Base-by-base conservation (phyloP, 2,329 filamentous ascomycete species). In the Aureobasidium melanogenum region DNA sequence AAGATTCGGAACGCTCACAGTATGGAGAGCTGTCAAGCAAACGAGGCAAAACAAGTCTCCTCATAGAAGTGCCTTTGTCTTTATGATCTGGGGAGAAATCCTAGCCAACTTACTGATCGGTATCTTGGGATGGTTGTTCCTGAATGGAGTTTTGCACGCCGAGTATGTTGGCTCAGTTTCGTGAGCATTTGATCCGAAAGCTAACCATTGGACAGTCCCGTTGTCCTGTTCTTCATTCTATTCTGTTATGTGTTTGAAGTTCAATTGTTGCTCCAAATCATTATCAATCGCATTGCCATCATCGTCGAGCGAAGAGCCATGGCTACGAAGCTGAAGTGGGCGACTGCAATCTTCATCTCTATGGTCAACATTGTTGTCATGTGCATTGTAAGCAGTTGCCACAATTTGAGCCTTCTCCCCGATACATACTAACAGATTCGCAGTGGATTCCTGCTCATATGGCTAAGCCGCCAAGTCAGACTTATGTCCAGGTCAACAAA, bases 71-170 rank as follows among this genome's bases (percentile, higher is more conserved):
- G 55, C 55, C 17, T 64, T 60, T 22, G 44, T 80, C 0, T 77
- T 75, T 70, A 75, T 81, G 75, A 74, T 81, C 56, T 81, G 78
- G 79, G 60, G 74, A 30, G 79, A 80, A 65, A 70, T 80, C 3
- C 1, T 71, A 1, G 75, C 76, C 3, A 79, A 74, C 12, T 68
- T 77, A 12, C 64, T 71, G 9, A 80, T 80, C 68, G 74, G 71
- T 6, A 63, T 78, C 26, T 71, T 79, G 48, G 70, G 71, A 63
- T 75, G 65, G 54, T n/a, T 60, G 5, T 61, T 61, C 34, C n/a
- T 63, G 14, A 60, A 63, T 8, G 57, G 41, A 17, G 36, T 57
- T 24, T 34, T 60, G 6, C 26, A 46, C 1, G 57, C 57, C 17
- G 55, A 46, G 60, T 62, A 58, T 5, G 52, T 50, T 19, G 12